phyloP scores from a whole-genome alignment of 768 basidiomycete genomes.

The Lentinula lateritia region DNA sequence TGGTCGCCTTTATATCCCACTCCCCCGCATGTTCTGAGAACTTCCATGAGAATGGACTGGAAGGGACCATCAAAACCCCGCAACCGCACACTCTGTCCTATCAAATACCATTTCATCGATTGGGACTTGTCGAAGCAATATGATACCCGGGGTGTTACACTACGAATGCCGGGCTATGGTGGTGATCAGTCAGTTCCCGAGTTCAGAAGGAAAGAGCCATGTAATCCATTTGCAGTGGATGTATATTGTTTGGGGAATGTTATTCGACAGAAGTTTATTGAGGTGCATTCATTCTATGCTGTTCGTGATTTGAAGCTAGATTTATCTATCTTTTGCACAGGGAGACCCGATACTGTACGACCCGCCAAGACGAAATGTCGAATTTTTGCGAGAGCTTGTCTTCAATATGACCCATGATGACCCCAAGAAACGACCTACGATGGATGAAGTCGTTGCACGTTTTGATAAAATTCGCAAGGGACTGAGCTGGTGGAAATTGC shows the following conservation, averaged over 20 bases:
- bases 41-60: background rate
- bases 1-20: background rate
- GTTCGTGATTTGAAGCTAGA: background rate
- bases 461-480: slow-evolving; percentile 15
- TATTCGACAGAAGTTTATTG: slow-evolving; percentile 13
- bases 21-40: background rate
- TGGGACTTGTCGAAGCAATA: slow-evolving; percentile 29
- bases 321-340: background rate
- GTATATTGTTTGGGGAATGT: slow-evolving; percentile 39
- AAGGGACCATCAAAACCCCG: slow-evolving; percentile 12
- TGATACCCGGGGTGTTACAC: slow-evolving; percentile 17
- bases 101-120: slow-evolving; percentile 17
- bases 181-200: slow-evolving; percentile 40
- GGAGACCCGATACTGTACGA: background rate
- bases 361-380: background rate
- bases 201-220: slow-evolving; percentile 15
- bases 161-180: slow-evolving; percentile 25
- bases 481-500: slow-evolving; percentile 19
- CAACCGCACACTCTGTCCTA: slow-evolving; percentile 21
- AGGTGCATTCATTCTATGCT: background rate
- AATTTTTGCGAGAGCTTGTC: slow-evolving; percentile 28
- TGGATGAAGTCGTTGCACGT: slow-evolving; percentile 22
- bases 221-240: slow-evolving; percentile 38
- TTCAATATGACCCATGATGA: slow-evolving; percentile 25
- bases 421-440: slow-evolving; percentile 24